Percentiles rank a stretch among this genome's conserved stretches.
These are phyloP conservation scores for Quercus ilex DNA, from an alignment of 306 rosid genomes.

Conservation along the genomic window DNA sequence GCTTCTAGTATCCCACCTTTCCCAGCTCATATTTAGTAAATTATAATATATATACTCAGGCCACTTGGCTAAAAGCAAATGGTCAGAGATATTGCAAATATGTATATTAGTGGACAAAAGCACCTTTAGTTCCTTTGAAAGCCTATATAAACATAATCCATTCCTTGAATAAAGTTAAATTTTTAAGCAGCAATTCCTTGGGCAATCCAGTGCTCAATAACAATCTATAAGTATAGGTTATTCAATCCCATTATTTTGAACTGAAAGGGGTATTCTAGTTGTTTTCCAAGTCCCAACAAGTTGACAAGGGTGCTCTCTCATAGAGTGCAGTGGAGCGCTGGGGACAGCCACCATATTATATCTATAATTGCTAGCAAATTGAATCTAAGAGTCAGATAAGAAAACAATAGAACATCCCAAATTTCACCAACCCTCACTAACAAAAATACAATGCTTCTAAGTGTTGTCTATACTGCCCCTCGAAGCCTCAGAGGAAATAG, in stretches of 20 bases:
- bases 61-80: neutral
- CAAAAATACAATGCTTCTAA: too few relatives aligned
- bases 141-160: neutral
- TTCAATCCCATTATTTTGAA: neutral
- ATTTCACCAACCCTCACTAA: too few relatives aligned
- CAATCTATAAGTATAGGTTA: neutral
- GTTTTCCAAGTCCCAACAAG: neutral
- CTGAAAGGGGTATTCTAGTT: neutral
- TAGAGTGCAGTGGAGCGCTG: too few relatives aligned
- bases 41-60: neutral
- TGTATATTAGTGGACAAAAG: neutral
- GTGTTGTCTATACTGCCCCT: too few relatives aligned
- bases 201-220: neutral
- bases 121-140: neutral
- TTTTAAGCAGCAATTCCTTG: neutral
- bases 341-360: neutral
- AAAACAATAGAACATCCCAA: too few relatives aligned
- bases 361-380: neutral
- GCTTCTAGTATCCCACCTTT: neutral
- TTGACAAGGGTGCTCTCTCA: too few relatives aligned
- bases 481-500: too few relatives aligned
- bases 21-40: neutral
- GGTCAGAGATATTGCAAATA: neutral
- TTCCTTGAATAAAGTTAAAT: neutral
- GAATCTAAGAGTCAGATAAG: neutral